phyloP scores from a whole-genome alignment of 805 yeast species.

The Saturnispora serradocipensis region DNA sequence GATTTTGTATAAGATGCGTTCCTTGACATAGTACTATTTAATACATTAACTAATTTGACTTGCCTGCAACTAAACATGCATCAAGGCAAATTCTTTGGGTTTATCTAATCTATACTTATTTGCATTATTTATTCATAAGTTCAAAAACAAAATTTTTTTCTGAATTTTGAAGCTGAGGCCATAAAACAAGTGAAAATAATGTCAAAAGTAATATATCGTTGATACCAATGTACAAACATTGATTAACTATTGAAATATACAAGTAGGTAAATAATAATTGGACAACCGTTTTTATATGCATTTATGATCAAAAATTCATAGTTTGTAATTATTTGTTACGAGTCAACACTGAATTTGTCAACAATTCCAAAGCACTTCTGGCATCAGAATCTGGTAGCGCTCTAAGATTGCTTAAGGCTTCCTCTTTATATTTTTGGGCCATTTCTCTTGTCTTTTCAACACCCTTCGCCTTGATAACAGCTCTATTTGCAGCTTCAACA shows the following conservation, averaged over 20 bases:
- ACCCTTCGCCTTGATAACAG: constrained; percentile 66
- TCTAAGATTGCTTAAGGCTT: constrained; percentile 65
- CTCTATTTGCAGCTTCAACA: constrained; percentile 67
- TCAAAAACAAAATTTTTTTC: neutral
- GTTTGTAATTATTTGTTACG: constrained; percentile 48
- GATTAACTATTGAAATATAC: neutral
- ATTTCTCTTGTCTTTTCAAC: constrained; percentile 64
- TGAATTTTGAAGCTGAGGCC: neutral
- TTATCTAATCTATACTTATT: neutral
- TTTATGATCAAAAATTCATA: neutral
- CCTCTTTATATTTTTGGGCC: constrained; percentile 70
- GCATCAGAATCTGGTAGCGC: constrained; percentile 83
- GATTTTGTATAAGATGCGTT: neutral
- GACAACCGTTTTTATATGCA: constrained; percentile 1
- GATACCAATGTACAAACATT: neutral
- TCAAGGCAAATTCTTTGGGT: neutral
- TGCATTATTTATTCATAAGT: neutral
- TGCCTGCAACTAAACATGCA: neutral
- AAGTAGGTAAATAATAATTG: neutral
- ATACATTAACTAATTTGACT: neutral
- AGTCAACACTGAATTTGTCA: constrained; percentile 76
- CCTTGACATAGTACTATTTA: neutral
- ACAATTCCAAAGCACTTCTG: constrained; percentile 73
- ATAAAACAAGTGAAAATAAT: neutral
- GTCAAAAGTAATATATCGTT: neutral